phyloP scores from a whole-genome alignment of 208 protist species.

The Zelonia costaricensis region DNA sequence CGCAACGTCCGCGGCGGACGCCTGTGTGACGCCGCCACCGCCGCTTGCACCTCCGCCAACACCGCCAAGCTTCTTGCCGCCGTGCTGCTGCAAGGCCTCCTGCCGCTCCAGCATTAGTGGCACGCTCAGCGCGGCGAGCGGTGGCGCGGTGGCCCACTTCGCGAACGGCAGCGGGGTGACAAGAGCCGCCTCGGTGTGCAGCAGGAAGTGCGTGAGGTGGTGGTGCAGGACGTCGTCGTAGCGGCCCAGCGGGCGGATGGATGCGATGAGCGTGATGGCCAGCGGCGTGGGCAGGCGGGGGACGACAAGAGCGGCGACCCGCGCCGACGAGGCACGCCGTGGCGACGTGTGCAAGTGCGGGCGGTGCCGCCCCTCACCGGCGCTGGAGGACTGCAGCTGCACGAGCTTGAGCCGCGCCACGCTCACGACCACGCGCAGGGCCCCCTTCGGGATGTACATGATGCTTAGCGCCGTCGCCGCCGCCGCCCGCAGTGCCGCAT shows the following conservation, averaged over 20 bases:
- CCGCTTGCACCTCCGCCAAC: background rate
- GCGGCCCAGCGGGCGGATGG: constrained; percentile 46
- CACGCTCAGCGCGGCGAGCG: constrained; percentile 60
- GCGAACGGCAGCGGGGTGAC: constrained; percentile 60
- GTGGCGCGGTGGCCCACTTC: constrained; percentile 60
- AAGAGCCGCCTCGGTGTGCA: constrained; percentile 49
- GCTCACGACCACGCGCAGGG: constrained; percentile 55
- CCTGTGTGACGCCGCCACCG: constrained; percentile 28
- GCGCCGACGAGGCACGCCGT: background rate
- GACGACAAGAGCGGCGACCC: constrained; percentile 26
- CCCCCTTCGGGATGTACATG: constrained; percentile 56
- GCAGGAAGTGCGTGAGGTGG: constrained; percentile 72
- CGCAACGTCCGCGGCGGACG: constrained; percentile 48
- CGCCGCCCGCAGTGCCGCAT: constrained; percentile 44
- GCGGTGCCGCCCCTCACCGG: constrained; percentile 19
- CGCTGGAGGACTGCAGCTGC: constrained; percentile 34
- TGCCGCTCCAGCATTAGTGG: constrained; percentile 84
- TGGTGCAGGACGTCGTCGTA: constrained; percentile 71
- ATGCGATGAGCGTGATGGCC: constrained; percentile 63
- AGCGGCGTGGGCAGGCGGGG: constrained; percentile 76
- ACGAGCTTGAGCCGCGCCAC: constrained; percentile 77
- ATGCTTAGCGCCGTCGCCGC: constrained; percentile 46
- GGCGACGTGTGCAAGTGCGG: constrained; percentile 1
- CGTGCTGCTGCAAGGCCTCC: constrained; percentile 34
- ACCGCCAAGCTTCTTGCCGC: constrained; percentile 22